Percentiles rank a stretch among this genome's conserved stretches.
phyloP scores from a whole-genome alignment of 2,329 filamentous ascomycete species.

The Dactylellina parvicollis region DNA sequence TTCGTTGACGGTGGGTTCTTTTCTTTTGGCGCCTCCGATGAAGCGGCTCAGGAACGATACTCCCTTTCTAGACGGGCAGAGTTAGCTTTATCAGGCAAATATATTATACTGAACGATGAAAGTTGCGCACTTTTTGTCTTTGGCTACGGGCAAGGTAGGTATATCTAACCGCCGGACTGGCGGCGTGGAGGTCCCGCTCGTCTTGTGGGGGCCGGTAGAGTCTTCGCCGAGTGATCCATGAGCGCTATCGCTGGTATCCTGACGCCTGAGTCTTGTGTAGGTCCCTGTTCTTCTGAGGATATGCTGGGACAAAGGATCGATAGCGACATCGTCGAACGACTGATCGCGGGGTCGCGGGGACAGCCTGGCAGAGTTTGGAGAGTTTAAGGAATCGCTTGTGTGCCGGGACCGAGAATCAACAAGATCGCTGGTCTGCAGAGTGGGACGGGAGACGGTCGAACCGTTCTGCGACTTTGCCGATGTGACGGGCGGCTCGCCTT shows the following conservation, averaged over 20 bases:
- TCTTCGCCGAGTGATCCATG: constrained; percentile 48
- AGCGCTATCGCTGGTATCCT: constrained; percentile 48
- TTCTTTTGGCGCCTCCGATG: constrained; percentile 79
- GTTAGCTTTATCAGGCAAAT: constrained; percentile 19
- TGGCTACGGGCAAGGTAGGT: constrained; percentile 21
- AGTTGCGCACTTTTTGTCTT: constrained; percentile 40
- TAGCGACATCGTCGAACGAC: constrained; percentile 34
- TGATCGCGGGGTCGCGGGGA: constrained; percentile 33
- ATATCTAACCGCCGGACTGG: constrained; percentile 33
- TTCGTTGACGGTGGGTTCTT: constrained; percentile 63
- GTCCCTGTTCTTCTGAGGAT: constrained; percentile 42
- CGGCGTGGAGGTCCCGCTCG: constrained; percentile 36
- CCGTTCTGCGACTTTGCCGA: constrained; percentile 8
- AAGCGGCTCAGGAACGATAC: constrained; percentile 90
- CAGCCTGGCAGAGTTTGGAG: constrained; percentile 20
- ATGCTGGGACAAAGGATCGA: constrained; percentile 46
- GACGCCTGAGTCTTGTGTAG: constrained; percentile 36
- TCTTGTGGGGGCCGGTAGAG: constrained; percentile 33
- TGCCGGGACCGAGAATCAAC: constrained; percentile 28
- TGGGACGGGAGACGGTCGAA: constrained; percentile 21
- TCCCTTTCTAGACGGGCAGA: constrained; percentile 73
- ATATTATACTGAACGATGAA: constrained; percentile 1
- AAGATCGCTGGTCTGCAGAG: constrained; percentile 34
- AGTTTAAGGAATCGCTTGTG: constrained; percentile 42
- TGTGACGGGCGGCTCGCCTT: constrained; percentile 18